Evolutionary conservation across 1,284 basidiomycete species (phyloP).

Genomic region (Malassezia yamatoensis): DNA sequence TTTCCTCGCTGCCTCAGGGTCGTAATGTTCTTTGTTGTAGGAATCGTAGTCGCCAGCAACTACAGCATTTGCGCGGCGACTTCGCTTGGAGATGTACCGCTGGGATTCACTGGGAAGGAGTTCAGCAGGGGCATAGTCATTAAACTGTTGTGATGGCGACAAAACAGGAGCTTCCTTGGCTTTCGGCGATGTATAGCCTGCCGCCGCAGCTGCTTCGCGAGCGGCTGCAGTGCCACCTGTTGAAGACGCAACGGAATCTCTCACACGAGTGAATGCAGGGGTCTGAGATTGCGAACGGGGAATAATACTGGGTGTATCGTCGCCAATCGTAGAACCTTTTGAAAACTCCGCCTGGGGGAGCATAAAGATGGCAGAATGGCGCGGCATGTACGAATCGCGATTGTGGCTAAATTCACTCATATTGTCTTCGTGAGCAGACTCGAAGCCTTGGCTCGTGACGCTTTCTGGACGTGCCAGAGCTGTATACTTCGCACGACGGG

Average conservation of each 20-base stretch:
- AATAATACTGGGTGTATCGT: background rate
- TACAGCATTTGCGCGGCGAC: background rate
- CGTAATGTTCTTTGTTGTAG: background rate
- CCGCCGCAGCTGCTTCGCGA: background rate
- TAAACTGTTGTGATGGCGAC: background rate
- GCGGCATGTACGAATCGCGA: background rate
- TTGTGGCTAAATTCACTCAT: background rate
- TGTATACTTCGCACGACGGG: background rate
- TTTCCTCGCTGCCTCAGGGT: background rate
- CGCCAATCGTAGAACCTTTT: background rate
- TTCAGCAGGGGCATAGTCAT: background rate
- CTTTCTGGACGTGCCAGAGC: background rate
- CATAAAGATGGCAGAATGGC: background rate
- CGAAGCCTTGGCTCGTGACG: background rate
- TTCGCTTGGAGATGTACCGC: too few relatives aligned
- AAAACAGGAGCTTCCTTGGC: background rate
- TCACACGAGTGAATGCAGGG: background rate
- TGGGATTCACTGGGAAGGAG: background rate
- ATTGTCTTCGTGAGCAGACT: background rate
- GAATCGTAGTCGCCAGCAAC: background rate
- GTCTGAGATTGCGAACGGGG: background rate
- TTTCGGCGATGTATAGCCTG: background rate
- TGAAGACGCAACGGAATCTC: background rate
- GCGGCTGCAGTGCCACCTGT: background rate
- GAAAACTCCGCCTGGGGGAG: background rate